A percentile compares a stretch with the other conserved stretches of the same genome.
Conservation (phyloP, 2,329 filamentous ascomycete species). For the Diaporthe ampelina region DNA sequence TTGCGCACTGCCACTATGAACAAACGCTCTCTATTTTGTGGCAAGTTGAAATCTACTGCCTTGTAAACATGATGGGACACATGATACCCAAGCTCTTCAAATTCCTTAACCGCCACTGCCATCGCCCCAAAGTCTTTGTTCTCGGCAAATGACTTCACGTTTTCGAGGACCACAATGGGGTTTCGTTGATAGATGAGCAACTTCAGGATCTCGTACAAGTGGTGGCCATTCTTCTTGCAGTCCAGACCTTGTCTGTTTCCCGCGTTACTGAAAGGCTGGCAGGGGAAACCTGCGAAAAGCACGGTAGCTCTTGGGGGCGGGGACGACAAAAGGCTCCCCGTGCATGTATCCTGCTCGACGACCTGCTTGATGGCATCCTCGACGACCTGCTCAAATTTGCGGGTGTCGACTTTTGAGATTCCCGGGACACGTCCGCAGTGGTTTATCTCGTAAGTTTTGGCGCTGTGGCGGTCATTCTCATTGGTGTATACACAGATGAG, state of each 20-base stretch:
- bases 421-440: conserved; percentile 5
- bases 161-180: not conserved
- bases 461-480: not conserved
- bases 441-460: not conserved
- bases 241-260: not conserved
- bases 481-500: not conserved
- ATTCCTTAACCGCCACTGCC: not conserved
- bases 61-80: not conserved
- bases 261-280: not conserved
- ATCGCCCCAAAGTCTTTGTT: not conserved
- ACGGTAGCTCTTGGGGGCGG: not conserved
- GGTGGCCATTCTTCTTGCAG: not conserved
- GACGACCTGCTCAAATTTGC: not conserved
- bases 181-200: not conserved
- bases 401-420: not conserved
- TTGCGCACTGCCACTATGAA: conserved; percentile 15
- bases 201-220: not conserved
- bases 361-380: too few species aligned
- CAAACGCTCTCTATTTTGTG: conserved; percentile 1
- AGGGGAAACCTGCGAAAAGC: not conserved
- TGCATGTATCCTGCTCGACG: not conserved
- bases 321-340: too few species aligned
- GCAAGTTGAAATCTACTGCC: conserved; percentile 1
- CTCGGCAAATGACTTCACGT: not conserved
- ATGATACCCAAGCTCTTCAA: conserved; percentile 2